Evolutionary conservation across 495 filamentous ascomycete species (phyloP).

Genomic region (Neurospora intermedia): DNA sequence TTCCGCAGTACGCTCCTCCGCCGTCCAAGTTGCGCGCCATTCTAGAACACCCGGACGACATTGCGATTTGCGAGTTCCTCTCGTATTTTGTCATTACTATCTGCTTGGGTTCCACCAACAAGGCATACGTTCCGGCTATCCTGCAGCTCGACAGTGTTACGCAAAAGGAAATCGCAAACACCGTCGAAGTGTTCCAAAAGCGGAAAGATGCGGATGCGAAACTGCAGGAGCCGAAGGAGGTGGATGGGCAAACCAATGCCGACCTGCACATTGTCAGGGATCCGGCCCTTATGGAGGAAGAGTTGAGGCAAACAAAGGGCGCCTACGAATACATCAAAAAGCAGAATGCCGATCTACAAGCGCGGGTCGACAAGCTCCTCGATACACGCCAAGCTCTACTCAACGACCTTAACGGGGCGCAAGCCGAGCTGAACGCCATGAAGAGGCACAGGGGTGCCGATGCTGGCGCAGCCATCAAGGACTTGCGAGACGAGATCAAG

Average conservation of each 20-base stretch:
- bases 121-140: constrained; percentile 41
- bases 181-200: constrained; percentile 22
- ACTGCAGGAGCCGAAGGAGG: neutral
- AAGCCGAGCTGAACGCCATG: constrained; percentile 21
- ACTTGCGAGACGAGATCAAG: constrained; percentile 31
- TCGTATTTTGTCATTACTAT: constrained; percentile 53
- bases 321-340: constrained; percentile 19
- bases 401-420: constrained; percentile 15
- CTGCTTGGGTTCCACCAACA: constrained; percentile 44
- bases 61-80: constrained; percentile 44
- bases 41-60: constrained; percentile 25
- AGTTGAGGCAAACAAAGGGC: constrained; percentile 19
- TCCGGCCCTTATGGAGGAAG: constrained; percentile 24
- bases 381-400: constrained; percentile 19
- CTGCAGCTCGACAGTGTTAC: constrained; percentile 21
- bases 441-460: constrained; percentile 20
- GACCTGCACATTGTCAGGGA: constrained; percentile 12
- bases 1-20: constrained; percentile 20
- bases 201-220: constrained; percentile 3
- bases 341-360: constrained; percentile 24
- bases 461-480: constrained; percentile 18
- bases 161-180: constrained; percentile 25
- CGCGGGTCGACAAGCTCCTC: constrained; percentile 23
- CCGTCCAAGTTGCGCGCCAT: constrained; percentile 29
- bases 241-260: constrained; percentile 1